Evolutionary conservation across 176 grass and related monocot genomes (phyloP), one percentile per base, ranked within the genome.

Genomic region (Oryza longistaminata): DNA sequence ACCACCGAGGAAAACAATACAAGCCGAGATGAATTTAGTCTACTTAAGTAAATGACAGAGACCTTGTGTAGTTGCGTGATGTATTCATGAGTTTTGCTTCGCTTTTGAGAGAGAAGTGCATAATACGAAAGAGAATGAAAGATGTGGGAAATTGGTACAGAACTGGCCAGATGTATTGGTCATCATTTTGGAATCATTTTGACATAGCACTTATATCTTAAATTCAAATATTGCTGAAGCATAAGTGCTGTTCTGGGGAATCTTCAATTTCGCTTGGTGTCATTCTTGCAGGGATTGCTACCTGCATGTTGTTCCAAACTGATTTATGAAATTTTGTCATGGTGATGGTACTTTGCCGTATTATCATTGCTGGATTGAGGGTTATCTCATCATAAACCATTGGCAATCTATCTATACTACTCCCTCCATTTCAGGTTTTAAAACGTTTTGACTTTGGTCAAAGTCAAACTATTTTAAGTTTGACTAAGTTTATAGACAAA

Each of bases 111-210:
- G 31, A 22, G 19, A 61, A 26, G 31, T 74, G 45, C 26, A 37
- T 45, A 9, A 17, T 48, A 76, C 31, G 53, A 12, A 26, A 60
- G 21, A 33, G 12, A 78, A 46, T 42, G 1, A 15, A 29, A 45
- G 25, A 53, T 46, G 52, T 29, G 49, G 37, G 22, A 61, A 69
- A 37, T 31, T 40, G 64, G 7, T 50, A 64, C 1, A 66, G 2
- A 58, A 33, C 26, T 68, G 67, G 37, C 58, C 79, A 74, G 35
- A 87, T 62, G 79, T 68, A 21, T 69, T 69, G 62, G 70, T 66
- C 61, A n/a, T 26, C 70, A 11, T 83, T 48, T 70, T 40, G 75
- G 16, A 69, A 37, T 39, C 65, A 5, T 62, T 73, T 27, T 74
- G 60, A 5, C 48, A 40, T 14, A 19, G 4, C 42, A 2, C 19